Conservation (phyloP, 768 basidiomycete species). For the Tricholoma sp. region DNA sequence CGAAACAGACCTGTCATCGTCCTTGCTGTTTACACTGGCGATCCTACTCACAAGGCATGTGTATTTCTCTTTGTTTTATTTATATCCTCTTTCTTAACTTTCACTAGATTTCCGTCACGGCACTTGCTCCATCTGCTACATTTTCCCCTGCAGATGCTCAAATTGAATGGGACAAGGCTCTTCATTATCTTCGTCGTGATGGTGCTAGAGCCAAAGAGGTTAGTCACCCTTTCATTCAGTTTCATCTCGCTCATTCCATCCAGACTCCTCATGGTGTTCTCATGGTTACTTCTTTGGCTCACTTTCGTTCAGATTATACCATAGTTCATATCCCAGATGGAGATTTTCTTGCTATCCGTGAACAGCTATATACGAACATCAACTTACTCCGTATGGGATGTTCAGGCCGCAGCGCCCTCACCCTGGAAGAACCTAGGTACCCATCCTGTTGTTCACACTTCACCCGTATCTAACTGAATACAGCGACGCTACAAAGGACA, state of each 20-base stretch:
- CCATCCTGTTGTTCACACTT: constrained; percentile 9
- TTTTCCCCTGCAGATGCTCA: constrained; percentile 41
- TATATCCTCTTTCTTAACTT: constrained; percentile 2
- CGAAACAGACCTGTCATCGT: constrained; percentile 54
- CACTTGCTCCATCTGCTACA: constrained; percentile 40
- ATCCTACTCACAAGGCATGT: constrained; percentile 58
- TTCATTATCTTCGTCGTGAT: constrained; percentile 59
- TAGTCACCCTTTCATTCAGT: constrained; percentile 2
- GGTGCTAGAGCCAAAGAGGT: constrained; percentile 74
- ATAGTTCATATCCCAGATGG: constrained; percentile 77
- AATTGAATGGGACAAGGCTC: constrained; percentile 54
- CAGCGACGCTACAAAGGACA: constrained; percentile 77
- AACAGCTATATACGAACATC: constrained; percentile 76
- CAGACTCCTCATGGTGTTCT: constrained; percentile 64
- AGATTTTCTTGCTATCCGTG: constrained; percentile 55
- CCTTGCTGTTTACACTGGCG: constrained; percentile 74
- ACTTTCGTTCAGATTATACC: constrained; percentile 84
- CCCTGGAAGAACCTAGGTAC: constrained; percentile 71
- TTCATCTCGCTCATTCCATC: background rate
- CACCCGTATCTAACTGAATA: constrained; percentile 1
- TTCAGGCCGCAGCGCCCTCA: constrained; percentile 70
- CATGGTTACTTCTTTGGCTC: constrained; percentile 80
- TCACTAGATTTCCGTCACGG: constrained; percentile 53
- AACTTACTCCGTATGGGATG: constrained; percentile 82
- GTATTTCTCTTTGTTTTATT: background rate